These are phyloP conservation scores for Flaveria sonorensis DNA, from an alignment of 129 eudicot species.

Conservation along the genomic window DNA sequence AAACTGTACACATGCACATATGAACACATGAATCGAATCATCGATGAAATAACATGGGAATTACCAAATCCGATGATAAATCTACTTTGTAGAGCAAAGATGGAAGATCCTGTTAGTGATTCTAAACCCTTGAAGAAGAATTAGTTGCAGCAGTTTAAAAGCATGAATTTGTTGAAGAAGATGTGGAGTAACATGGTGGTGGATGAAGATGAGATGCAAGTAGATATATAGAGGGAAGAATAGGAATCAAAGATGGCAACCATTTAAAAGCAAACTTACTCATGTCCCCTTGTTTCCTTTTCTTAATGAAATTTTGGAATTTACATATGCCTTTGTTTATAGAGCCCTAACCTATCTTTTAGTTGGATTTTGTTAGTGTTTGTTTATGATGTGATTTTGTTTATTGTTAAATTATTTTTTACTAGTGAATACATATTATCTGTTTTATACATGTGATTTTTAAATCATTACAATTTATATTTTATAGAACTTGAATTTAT, in stretches of 20 bases:
- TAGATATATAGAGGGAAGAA: constrained; percentile 21
- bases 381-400: too few relatives aligned
- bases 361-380: too few relatives aligned
- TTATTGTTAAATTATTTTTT: too few relatives aligned
- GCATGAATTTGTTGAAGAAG: neutral
- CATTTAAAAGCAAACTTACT: constrained; percentile 24
- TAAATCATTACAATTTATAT: too few relatives aligned
- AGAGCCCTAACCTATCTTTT: too few relatives aligned
- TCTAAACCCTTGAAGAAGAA: constrained; percentile 21
- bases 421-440: too few relatives aligned
- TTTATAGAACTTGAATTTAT: too few relatives aligned
- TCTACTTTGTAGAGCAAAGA: neutral
- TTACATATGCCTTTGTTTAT: too few relatives aligned
- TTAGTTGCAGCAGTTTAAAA: neutral
- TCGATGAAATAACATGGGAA: neutral
- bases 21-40: neutral
- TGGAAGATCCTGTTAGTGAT: constrained; percentile 10
- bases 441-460: too few relatives aligned
- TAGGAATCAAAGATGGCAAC: constrained; percentile 44
- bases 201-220: neutral
- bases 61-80: constrained; percentile 24
- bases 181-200: neutral
- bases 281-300: constrained; percentile 19
- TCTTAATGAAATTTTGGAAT: neutral
- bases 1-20: neutral